Conservation (phyloP, 169 alveolate genomes). For the Neospora caninum region DNA sequence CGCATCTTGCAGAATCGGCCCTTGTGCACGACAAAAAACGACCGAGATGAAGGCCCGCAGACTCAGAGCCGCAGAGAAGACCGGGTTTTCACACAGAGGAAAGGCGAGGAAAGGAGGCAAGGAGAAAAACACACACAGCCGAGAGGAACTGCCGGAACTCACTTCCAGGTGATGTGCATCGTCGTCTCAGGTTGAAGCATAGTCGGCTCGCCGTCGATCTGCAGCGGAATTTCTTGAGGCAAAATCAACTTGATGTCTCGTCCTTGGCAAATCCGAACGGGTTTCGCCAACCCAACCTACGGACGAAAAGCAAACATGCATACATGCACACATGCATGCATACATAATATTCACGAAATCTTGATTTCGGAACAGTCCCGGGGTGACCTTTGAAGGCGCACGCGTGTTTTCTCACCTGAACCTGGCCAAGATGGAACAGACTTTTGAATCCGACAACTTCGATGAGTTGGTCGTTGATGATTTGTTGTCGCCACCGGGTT, state of each 20-base stretch:
- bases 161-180: slow-evolving; percentile 44
- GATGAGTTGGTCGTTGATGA: slow-evolving; percentile 78
- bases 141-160: neutral
- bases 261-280: slow-evolving; percentile 75
- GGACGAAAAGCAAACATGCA: neutral
- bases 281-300: slow-evolving; percentile 74
- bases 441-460: slow-evolving; percentile 81
- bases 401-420: slow-evolving; percentile 68
- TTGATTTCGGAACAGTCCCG: too few relatives aligned
- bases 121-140: too few relatives aligned
- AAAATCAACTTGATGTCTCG: slow-evolving; percentile 64
- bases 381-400: too few relatives aligned
- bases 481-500: slow-evolving; percentile 69
- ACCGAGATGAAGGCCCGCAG: too few relatives aligned
- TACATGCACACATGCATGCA: too few relatives aligned
- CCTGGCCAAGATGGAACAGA: slow-evolving; percentile 78
- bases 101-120: too few relatives aligned
- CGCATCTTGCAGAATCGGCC: too few relatives aligned
- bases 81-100: too few relatives aligned
- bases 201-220: slow-evolving; percentile 77
- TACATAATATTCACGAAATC: too few relatives aligned
- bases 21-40: too few relatives aligned
- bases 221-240: slow-evolving; percentile 72
- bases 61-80: too few relatives aligned
- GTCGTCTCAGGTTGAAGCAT: slow-evolving; percentile 52